Conservation (phyloP, 495 filamentous ascomycete species). For the Tricharina praecox region DNA sequence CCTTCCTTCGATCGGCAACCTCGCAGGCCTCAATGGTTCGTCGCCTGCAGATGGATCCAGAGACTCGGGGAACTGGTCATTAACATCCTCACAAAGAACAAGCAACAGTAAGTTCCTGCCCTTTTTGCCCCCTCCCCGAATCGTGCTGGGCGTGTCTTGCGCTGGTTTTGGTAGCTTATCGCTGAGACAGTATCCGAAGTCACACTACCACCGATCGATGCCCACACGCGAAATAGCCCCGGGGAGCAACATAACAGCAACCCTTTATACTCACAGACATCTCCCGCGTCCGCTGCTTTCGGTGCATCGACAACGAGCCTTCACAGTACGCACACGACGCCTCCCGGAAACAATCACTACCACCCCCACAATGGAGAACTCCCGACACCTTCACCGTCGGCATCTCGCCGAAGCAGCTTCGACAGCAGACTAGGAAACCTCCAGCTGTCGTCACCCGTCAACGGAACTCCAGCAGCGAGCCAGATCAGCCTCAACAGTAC, state of each 20-base stretch:
- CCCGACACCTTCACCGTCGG: slow-evolving; percentile 25
- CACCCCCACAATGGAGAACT: slow-evolving; percentile 17
- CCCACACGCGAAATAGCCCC: slow-evolving; percentile 21
- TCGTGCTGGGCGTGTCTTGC: neutral
- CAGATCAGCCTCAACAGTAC: slow-evolving; percentile 26
- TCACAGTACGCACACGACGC: slow-evolving; percentile 16
- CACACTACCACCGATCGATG: slow-evolving; percentile 26
- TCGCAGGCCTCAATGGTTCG: slow-evolving; percentile 19
- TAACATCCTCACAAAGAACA: slow-evolving; percentile 16
- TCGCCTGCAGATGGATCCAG: slow-evolving; percentile 17
- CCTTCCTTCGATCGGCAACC: slow-evolving; percentile 21
- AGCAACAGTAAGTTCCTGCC: slow-evolving; percentile 19
- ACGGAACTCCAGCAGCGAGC: slow-evolving; percentile 24
- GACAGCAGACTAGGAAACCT: slow-evolving; percentile 23
- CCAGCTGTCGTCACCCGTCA: slow-evolving; percentile 22
- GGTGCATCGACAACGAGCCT: slow-evolving; percentile 24
- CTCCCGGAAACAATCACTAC: slow-evolving; percentile 14
- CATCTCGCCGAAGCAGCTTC: slow-evolving; percentile 26
- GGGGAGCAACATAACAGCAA: slow-evolving; percentile 15
- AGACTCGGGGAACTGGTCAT: slow-evolving; percentile 28
- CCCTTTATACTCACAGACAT: slow-evolving; percentile 23
- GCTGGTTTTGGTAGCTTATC: neutral
- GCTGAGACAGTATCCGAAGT: slow-evolving; percentile 20
- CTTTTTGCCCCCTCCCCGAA: slow-evolving; percentile 1
- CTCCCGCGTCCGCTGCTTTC: slow-evolving; percentile 21